Evolutionary conservation across 1,284 basidiomycete genomes (phyloP).

Genomic region (Boletellus deceptivus): DNA sequence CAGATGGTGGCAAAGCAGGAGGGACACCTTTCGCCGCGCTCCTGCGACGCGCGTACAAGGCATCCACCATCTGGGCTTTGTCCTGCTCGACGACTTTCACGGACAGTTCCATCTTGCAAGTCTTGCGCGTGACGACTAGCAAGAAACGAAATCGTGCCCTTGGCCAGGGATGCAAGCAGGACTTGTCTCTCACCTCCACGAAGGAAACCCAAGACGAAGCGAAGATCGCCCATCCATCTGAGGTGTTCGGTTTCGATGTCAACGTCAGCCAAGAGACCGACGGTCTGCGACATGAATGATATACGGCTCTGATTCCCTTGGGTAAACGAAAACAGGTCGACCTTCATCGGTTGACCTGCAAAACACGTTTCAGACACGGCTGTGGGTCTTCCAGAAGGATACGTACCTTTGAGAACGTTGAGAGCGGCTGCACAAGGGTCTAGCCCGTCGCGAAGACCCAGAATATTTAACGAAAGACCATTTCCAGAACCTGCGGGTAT

Average conservation of each 20-base stretch:
- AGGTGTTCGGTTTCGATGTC: constrained; percentile 87
- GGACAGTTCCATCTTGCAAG: constrained; percentile 69
- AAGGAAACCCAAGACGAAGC: constrained; percentile 85
- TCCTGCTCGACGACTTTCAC: constrained; percentile 72
- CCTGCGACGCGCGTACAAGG: constrained; percentile 36
- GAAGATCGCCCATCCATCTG: constrained; percentile 91
- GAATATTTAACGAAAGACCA: constrained; percentile 72
- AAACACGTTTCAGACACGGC: constrained; percentile 1
- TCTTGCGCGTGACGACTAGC: constrained; percentile 61
- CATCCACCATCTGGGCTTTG: constrained; percentile 68
- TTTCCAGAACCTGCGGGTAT: constrained; percentile 91
- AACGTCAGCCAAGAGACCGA: constrained; percentile 91
- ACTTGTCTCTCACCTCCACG: constrained; percentile 52
- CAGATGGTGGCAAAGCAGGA: constrained; percentile 8
- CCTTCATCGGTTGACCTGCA: constrained; percentile 65
- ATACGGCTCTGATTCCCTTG: constrained; percentile 70
- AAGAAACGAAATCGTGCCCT: constrained; percentile 1
- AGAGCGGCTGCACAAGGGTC: constrained; percentile 75
- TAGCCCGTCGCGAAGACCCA: constrained; percentile 71
- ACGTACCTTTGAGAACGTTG: constrained; percentile 83
- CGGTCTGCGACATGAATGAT: constrained; percentile 85
- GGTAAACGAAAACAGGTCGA: constrained; percentile 81
- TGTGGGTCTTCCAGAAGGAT: not conserved
- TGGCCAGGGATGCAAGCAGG: not conserved
- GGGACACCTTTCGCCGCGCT: constrained; percentile 32